phyloP scores from a whole-genome alignment of 495 filamentous ascomycete species.

The Xylaria castorea region DNA sequence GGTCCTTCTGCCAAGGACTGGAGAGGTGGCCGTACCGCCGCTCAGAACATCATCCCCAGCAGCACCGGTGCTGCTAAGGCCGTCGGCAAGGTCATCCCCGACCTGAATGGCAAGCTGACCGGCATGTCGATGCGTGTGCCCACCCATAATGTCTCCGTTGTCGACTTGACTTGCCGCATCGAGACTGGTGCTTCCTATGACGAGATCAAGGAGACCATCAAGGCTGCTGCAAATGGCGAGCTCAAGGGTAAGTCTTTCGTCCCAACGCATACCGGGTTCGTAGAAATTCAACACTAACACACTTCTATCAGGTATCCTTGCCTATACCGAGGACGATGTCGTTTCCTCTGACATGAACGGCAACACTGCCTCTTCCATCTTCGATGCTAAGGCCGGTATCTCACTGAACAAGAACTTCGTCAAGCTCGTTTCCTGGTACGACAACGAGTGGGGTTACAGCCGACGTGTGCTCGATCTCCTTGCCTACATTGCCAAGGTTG shows the following conservation, averaged over 20 bases:
- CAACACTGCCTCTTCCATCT: constrained; percentile 92
- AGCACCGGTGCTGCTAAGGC: constrained; percentile 99
- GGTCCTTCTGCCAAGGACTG: constrained; percentile 98
- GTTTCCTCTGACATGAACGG: constrained; percentile 95
- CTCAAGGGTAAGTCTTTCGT: constrained; percentile 73
- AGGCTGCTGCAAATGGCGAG: constrained; percentile 81
- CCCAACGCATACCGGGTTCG: background rate
- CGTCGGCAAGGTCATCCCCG: constrained; percentile 98
- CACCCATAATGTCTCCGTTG: constrained; percentile 98
- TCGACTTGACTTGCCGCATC: constrained; percentile 92
- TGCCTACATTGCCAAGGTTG: constrained; percentile 89
- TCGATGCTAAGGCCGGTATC: constrained; percentile 99
- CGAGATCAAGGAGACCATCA: constrained; percentile 90
- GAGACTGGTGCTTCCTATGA: constrained; percentile 92
- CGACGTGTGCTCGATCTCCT: constrained; percentile 98
- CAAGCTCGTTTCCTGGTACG: constrained; percentile 99
- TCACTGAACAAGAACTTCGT: constrained; percentile 97
- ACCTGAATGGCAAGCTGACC: constrained; percentile 98
- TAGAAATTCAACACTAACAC: constrained; percentile 31
- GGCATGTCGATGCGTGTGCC: constrained; percentile 99
- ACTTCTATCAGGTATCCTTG: constrained; percentile 71
- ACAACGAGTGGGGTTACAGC: constrained; percentile 89
- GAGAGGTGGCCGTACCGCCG: constrained; percentile 97
- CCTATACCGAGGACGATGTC: constrained; percentile 96
- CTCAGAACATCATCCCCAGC: constrained; percentile 99